Conservation (phyloP, 176 grass and related monocot genomes). For the Alopecurus myosuroides region DNA sequence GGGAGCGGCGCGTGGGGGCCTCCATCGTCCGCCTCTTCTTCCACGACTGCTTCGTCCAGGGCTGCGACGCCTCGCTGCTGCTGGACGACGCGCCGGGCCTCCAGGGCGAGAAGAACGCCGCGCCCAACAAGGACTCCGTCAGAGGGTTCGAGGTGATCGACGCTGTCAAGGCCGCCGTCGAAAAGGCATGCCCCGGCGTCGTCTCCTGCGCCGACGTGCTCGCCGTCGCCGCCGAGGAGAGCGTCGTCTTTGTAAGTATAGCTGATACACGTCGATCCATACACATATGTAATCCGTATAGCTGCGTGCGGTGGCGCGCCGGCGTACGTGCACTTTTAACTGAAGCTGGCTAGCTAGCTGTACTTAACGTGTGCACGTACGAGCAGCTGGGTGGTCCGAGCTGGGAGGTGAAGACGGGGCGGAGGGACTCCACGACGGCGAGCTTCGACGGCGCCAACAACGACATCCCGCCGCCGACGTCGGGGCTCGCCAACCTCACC, state of each 20-base stretch:
- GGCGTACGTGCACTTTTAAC: not conserved
- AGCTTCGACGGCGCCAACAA: conserved; percentile 43
- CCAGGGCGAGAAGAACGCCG: conserved; percentile 62
- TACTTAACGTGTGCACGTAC: too few relatives aligned
- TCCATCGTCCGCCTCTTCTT: conserved; percentile 87
- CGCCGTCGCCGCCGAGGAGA: conserved; percentile 57
- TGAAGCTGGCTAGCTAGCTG: not conserved
- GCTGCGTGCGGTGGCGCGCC: not conserved
- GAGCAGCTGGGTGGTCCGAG: conserved; percentile 51
- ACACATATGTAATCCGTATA: not conserved
- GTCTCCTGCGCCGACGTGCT: conserved; percentile 96
- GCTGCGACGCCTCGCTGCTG: conserved; percentile 82
- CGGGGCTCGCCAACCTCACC: conserved; percentile 44
- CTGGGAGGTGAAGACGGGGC: conserved; percentile 62
- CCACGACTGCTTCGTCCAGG: conserved; percentile 88
- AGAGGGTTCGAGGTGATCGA: conserved; percentile 84
- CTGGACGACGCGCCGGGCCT: conserved; percentile 59
- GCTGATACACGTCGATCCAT: not conserved
- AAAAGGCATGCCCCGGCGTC: conserved; percentile 54
- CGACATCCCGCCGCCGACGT: conserved; percentile 55
- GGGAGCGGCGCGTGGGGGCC: conserved; percentile 69
- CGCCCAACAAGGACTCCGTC: conserved; percentile 49
- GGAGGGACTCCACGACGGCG: conserved; percentile 69
- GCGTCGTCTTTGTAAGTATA: conserved; percentile 39
- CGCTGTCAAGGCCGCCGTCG: conserved; percentile 60